Evolutionary conservation across 345 rosid species (phyloP), one percentile per base, ranked within the genome.

Genomic region (Arabidopsis arenosa): DNA sequence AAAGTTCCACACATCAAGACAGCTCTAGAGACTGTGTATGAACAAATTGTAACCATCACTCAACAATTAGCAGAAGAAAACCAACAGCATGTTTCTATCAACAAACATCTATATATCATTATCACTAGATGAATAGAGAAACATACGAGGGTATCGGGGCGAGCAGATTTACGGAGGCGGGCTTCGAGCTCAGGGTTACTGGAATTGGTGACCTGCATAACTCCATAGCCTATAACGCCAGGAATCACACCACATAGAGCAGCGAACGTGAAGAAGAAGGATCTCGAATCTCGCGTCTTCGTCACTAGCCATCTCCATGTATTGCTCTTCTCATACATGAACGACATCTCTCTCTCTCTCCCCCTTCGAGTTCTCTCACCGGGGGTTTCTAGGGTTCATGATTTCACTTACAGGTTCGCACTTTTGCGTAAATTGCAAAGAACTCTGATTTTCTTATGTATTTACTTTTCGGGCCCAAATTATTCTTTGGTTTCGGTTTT

Each of bases 171-270:
- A 47, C 98, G 98, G 72, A 95, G 98, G 2, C 80, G 88, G 67
- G 91, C 85, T 75, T 95, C 99, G 39, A 95, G 92, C 80, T 90
- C 85, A 3, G 92, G 87, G 72, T 87, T 90, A 8, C 81, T 70
- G 69, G 97, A 74, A 79, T 79, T 90, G 45, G 99, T 95, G 76
- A 77, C 14, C 85, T 92, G 97, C 98, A 95, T 90, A 77, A 95
- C 97, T 52, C 85, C 81, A 68, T 92, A 95, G 62, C 99, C 99
- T 39, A 95, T 82, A 28, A 87, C 79, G 8, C 96, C 97, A 0
- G 99, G 97, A 61, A 95, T 84, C 61, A 95, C 94, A 61, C 97
- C 97, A 73, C 99, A 95, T 3, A 88, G 63, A 68, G 99, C 83
- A 63, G 97, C 99, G 79, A 95, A 93, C 9, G 92, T 77, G 45